A percentile compares a stretch with the other conserved stretches of the same genome.
phyloP scores from a whole-genome alignment of 805 yeast genomes.

The Henningerozyma blattae region DNA sequence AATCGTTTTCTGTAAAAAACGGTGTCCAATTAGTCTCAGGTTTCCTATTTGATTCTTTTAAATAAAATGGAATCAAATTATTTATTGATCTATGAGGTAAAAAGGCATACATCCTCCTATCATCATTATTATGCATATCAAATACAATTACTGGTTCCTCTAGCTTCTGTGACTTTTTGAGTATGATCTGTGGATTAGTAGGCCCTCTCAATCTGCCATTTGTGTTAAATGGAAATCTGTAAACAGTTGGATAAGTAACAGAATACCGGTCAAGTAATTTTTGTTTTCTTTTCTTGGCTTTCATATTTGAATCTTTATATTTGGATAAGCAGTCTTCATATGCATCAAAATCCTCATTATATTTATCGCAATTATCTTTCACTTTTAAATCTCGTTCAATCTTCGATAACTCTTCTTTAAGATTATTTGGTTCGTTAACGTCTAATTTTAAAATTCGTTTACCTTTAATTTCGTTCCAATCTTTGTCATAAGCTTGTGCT shows the following conservation, averaged over 20 bases:
- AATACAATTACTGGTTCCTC: slow-evolving; percentile 11
- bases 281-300: slow-evolving; percentile 3
- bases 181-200: slow-evolving; percentile 7
- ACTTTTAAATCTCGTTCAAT: slow-evolving; percentile 8
- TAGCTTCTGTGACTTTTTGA: slow-evolving; percentile 2
- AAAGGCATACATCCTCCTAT: slow-evolving; percentile 6
- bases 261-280: slow-evolving; percentile 4
- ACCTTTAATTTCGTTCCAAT: slow-evolving; percentile 35
- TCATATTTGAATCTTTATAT: slow-evolving; percentile 8
- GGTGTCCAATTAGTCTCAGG: slow-evolving; percentile 4
- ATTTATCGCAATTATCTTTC: slow-evolving; percentile 7
- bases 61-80: slow-evolving; percentile 2
- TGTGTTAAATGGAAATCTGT: slow-evolving; percentile 5
- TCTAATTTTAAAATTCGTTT: slow-evolving; percentile 26
- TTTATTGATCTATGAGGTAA: slow-evolving; percentile 10
- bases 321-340: slow-evolving; percentile 15
- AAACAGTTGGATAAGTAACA: slow-evolving; percentile 7
- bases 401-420: slow-evolving; percentile 11
- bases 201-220: slow-evolving; percentile 8
- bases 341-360: slow-evolving; percentile 8
- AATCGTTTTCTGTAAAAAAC: not conserved
- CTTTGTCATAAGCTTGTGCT: slow-evolving; percentile 32
- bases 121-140: slow-evolving; percentile 5
- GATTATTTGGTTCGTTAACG: slow-evolving; percentile 17
- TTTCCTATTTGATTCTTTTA: not conserved